Conservation (phyloP, 1,284 basidiomycete species). For the Microbotryomycetes sp. region DNA sequence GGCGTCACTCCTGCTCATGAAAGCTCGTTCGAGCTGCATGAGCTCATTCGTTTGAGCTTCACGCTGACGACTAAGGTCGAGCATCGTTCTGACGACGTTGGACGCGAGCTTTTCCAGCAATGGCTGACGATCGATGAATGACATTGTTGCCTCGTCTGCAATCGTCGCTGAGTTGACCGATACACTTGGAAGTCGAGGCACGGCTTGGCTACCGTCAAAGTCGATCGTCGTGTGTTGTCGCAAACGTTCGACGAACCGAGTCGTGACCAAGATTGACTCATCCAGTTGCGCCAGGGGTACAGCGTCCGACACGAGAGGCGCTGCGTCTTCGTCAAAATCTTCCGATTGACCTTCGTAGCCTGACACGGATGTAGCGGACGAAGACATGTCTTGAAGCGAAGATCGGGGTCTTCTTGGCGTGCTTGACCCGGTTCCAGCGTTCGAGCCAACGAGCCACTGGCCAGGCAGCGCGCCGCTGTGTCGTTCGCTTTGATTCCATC, state of each 20-base stretch:
- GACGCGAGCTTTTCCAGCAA: constrained; percentile 11
- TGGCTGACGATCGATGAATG: constrained; percentile 18
- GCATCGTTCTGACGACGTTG: constrained; percentile 7
- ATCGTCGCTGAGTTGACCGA: neutral
- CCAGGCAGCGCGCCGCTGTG: too few species aligned
- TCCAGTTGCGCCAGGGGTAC: neutral
- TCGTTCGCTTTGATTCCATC: too few species aligned
- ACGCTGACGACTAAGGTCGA: constrained; percentile 5
- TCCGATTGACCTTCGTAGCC: neutral
- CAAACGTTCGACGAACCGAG: constrained; percentile 4
- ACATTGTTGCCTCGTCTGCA: neutral
- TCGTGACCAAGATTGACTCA: neutral
- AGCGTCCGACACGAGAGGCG: constrained; percentile 6
- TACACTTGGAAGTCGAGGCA: too few species aligned
- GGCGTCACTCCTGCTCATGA: neutral
- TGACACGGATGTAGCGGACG: neutral
- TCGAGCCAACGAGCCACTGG: too few species aligned
- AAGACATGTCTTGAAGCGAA: neutral
- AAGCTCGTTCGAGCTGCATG: constrained; percentile 11
- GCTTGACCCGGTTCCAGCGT: too few species aligned
- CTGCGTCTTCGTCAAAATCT: neutral
- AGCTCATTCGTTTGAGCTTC: constrained; percentile 12
- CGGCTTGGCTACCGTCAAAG: constrained; percentile 1
- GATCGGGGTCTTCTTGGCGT: neutral
- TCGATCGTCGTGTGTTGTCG: constrained; percentile 5